Evolutionary conservation across 139 green algal genomes (phyloP).

Genomic region (Coccomyxa sp.): DNA sequence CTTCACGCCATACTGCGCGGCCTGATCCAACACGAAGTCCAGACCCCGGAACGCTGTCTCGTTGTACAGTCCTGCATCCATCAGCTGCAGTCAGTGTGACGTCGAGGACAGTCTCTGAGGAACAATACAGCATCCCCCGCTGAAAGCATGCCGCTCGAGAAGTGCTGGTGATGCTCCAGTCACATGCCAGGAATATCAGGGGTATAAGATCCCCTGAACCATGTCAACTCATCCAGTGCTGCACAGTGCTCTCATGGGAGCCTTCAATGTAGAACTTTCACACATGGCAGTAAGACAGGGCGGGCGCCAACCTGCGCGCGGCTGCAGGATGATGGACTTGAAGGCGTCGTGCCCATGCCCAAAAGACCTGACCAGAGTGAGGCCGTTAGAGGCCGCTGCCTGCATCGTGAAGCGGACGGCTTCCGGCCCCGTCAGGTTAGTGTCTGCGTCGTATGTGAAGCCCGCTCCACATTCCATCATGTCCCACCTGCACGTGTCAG

Average conservation of each 20-base stretch:
- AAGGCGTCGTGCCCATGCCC: constrained; percentile 53
- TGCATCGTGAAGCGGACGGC: constrained; percentile 15
- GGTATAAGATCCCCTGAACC: not conserved
- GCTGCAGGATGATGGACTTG: constrained; percentile 48
- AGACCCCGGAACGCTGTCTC: constrained; percentile 57
- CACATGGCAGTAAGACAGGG: not conserved
- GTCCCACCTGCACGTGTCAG: constrained; percentile 3
- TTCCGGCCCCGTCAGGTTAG: constrained; percentile 4
- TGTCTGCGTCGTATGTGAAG: constrained; percentile 5
- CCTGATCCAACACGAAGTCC: constrained; percentile 64
- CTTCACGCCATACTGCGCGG: constrained; percentile 37
- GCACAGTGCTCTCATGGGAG: not conserved
- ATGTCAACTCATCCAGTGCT: not conserved
- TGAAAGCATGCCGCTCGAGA: no score
- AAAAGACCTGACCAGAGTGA: constrained; percentile 64
- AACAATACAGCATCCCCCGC: no score
- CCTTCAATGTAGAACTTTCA: not conserved
- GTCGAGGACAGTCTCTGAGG: no score
- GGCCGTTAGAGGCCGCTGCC: constrained; percentile 30
- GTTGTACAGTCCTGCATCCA: constrained; percentile 46
- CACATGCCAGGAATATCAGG: not conserved
- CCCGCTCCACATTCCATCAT: constrained; percentile 17
- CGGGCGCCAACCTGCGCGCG: constrained; percentile 10
- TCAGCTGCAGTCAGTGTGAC: no score
- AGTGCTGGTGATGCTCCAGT: no score